These are phyloP conservation scores for Bipolaris oryzae DNA, from an alignment of 2,329 filamentous ascomycete genomes.

Conservation along the genomic window DNA sequence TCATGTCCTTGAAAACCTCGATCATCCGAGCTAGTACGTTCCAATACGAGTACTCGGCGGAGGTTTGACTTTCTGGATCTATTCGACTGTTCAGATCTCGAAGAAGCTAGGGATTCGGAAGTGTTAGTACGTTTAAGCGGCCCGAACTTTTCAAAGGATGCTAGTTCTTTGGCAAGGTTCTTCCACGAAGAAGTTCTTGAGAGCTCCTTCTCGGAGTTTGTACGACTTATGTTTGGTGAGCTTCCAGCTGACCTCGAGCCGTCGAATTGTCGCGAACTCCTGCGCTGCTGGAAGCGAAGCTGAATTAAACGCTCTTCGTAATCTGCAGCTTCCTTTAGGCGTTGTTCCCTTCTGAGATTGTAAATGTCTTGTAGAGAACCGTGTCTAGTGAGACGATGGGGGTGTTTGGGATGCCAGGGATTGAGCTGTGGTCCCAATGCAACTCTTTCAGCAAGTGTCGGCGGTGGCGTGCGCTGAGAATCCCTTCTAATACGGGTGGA, in stretches of 20 bases:
- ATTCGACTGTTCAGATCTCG: conserved; percentile 8
- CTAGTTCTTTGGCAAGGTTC: conserved; percentile 1
- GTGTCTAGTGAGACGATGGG: conserved; percentile 3
- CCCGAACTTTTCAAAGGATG: conserved; percentile 10
- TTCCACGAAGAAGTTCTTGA: conserved; percentile 5
- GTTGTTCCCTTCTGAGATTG: conserved; percentile 7
- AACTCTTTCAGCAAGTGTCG: conserved; percentile 13
- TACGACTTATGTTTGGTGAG: conserved; percentile 18
- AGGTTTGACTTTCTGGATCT: conserved; percentile 14
- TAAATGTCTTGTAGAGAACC: conserved; percentile 5
- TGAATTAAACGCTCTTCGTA: conserved; percentile 14
- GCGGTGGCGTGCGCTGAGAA: conserved; percentile 8
- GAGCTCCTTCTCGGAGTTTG: conserved; percentile 17
- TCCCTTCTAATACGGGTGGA: conserved; percentile 2
- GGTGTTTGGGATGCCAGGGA: conserved; percentile 12
- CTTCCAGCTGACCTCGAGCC: conserved; percentile 26
- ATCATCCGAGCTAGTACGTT: conserved; percentile 34
- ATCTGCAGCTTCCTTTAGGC: conserved; percentile 9
- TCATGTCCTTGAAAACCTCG: conserved; percentile 44
- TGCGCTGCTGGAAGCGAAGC: conserved; percentile 11
- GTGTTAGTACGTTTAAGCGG: conserved; percentile 14
- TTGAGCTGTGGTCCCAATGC: conserved; percentile 12
- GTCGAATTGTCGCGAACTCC: conserved; percentile 26
- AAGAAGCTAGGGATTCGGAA: conserved; percentile 12
- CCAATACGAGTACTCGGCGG: conserved; percentile 14